Percentiles rank a stretch among this genome's conserved stretches.
Evolutionary conservation across 139 green algal genomes (phyloP).

Genomic region (Picochlorum sp.): DNA sequence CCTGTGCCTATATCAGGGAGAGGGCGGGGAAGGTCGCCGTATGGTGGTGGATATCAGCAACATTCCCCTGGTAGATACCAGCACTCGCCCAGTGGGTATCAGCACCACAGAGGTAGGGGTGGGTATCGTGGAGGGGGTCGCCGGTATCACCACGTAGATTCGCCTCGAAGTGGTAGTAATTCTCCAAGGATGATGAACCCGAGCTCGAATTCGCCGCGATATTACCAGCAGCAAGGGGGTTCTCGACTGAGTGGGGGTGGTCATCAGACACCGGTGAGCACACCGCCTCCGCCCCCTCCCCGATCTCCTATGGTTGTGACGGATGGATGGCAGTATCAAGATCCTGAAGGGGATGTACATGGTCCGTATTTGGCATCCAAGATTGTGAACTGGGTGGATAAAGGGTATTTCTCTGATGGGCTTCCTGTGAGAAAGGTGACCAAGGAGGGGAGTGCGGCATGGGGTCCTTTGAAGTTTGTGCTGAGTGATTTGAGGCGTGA

Average conservation of each 20-base stretch:
- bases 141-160: not conserved
- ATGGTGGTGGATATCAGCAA: no score
- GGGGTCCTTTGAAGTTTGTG: conserved; percentile 17
- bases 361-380: conserved; percentile 24
- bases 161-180: not conserved
- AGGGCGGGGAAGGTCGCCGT: no score
- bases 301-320: conserved; percentile 1
- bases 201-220: no score
- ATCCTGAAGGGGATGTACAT: conserved; percentile 19
- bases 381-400: conserved; percentile 29
- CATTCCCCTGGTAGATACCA: no score
- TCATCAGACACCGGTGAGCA: not conserved
- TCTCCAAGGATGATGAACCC: no score
- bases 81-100: no score
- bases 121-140: not conserved
- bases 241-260: no score
- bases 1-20: no score
- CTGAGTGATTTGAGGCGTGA: conserved; percentile 16
- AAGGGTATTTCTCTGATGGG: conserved; percentile 9
- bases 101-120: not conserved
- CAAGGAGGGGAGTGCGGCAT: conserved; percentile 1
- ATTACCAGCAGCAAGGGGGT: no score
- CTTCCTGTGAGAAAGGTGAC: conserved; percentile 20
- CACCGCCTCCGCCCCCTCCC: conserved; percentile 1
- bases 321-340: conserved; percentile 31